Base-by-base conservation (phyloP, 495 filamentous ascomycete species). In the Lindgomyces ingoldianus region DNA sequence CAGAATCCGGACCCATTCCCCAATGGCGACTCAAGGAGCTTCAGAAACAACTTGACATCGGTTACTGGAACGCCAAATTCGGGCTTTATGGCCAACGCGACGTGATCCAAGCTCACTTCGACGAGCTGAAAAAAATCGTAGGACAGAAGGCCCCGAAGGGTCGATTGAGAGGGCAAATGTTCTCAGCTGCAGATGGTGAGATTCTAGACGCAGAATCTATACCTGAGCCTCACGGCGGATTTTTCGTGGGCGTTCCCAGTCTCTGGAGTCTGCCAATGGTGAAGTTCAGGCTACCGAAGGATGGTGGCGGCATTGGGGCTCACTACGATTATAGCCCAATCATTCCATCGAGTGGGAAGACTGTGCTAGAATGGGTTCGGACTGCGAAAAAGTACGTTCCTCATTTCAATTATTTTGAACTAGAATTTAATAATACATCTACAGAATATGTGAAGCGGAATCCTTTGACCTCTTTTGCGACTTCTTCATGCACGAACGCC, bases 41-140 rank as follows among this genome's bases (percentile, higher is more conserved):
- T 64, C 74, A 78, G 36, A 39, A 71, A 16, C 75, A 81, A 54
- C 75, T 76, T 1, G 78, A 75, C 25, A 68, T 70, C 27, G 80
- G 78, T 4, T 74, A 77, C 41, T 82, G 80, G 80, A 76, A 75
- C 33, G 78, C 74, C 16, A 74, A 78, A 8, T 82, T 77, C 56
- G 78, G 78, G 0, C 71, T 82, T 16, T 82, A 81, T 62, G 79
- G 79, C 9, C 74, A 78, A 0, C 76, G 69, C 44, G 55, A 69
- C 3, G 60, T 82, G 24, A 70, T 82, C 25, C 70, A 80, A 68
- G 80, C 80, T 33, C 78, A 80, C 56, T 79, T 76, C 41, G 72
- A 79, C 30, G 78, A 81, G 67, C 70, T 82, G 42, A 75, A 76
- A 65, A 72, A 68, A 27, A 68, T 68, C 1, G 68, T 78, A 2